Evolutionary conservation across 176 grass and related monocot genomes (phyloP), one percentile per base, ranked within the genome.

Genomic region (Tillandsia fasciculata): DNA sequence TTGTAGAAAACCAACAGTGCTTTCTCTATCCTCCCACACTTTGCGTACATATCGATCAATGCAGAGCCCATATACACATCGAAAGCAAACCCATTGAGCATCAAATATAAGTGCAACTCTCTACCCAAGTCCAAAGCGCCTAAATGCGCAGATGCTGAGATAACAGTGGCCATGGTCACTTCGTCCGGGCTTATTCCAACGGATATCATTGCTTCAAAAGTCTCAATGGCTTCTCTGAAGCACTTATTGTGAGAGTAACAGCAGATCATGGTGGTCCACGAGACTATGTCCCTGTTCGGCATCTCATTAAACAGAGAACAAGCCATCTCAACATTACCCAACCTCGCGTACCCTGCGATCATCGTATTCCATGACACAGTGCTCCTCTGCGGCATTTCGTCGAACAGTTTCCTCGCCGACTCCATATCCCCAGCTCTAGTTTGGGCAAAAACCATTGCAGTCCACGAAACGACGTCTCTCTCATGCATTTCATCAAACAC

Each of bases 241-340:
- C 13, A 52, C 29, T 61, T 77, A 52, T 77, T 77, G 17, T 59
- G 75, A 12, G 52, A 69, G 42, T 77, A 77, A 61, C 75, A 77
- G 26, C 65, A 77, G n/a, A 77, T 77, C 52, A 77, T 69, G 6
- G 75, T 63, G 17, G 75, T 77, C 75, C 75, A 77, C 11, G 75
- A 69, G 29, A 77, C 65, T 42, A 69, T 50, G 52, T 69, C 66
- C 52, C 50, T 77, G 8, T 69, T 48, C 14, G 75, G 75, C 75
- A 77, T 77, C 11, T 50, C 33, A 8, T 69, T 9, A 11, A 77
- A 77, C 20, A 69, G 18, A 24, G 18, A 77, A 51, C 9, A 15
- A 14, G 65, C 75, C 7, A 52, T 24, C 27, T 69, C 65, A 1
- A 69, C 6, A 3, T 77, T 29, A 52, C 75, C 52, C 0, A 51